Evolutionary conservation across 352 stramenopile genomes (phyloP), one percentile per base, ranked within the genome.

Genomic region (Thalassiosira hispida): DNA sequence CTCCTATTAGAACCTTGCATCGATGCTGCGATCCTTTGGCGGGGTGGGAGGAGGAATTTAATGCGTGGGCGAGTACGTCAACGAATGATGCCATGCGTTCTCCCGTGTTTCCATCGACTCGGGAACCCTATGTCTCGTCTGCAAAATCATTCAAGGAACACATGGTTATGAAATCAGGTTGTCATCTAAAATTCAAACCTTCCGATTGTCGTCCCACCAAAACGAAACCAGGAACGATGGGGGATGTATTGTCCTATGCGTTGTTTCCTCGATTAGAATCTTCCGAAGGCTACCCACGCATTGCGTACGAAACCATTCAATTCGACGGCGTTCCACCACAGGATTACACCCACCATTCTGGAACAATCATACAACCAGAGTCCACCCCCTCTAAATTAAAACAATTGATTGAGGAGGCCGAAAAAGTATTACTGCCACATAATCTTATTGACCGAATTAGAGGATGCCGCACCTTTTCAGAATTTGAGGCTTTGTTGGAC

Each of bases 31-130:
- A 9, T 22, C 18, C 22, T 7, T 27, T 27, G 46, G 18, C 46
- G 46, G 46, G 22, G 46, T 55, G 46, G 46, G 7, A 27, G 46
- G 46, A 22, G 46, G 9, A 27, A 55, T 55, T 55, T 55, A 27
- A 55, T 9, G 3, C 46, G 7, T 55, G 46, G 46, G 46, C 46
- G 3, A 27, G 18, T 22, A 27, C 18, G 22, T 27, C 46, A 9
- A 55, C 46, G 9, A 27, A 55, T 7, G 22, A 3, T 22, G 22
- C 18, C 18, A 9, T 55, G 46, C 18, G 46, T 27, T 55, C 18
- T 22, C 9, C 18, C 9, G 22, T 27, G 22, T 55, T 55, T 27
- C 46, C 46, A 27, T 55, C 46, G 22, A 55, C 22, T 3, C 18
- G 46, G 18, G 22, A 27, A 27, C 9, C 46, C 3, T 55, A 55